These are phyloP conservation scores for Poa annua DNA, from an alignment of 176 grass and related monocot genomes.

Conservation along the genomic window DNA sequence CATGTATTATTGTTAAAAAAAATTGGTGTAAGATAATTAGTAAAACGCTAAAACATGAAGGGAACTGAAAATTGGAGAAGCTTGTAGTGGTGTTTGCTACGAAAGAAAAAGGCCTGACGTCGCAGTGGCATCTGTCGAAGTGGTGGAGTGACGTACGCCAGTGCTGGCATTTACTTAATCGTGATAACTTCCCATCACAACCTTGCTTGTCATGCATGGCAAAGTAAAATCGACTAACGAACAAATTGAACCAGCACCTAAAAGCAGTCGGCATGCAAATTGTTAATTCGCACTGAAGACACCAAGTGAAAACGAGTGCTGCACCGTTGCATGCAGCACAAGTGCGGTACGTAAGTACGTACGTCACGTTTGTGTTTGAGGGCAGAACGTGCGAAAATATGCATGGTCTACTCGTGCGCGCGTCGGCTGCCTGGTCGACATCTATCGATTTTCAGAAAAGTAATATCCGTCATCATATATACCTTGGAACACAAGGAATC, in stretches of 20 bases:
- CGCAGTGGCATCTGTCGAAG: background rate
- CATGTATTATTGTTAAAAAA: too few relatives aligned
- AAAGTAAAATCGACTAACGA: slow-evolving; percentile 27
- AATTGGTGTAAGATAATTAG: too few relatives aligned
- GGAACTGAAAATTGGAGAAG: too few relatives aligned
- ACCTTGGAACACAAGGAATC: slow-evolving; percentile 51
- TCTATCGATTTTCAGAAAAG: slow-evolving; percentile 10
- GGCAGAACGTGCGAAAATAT: background rate
- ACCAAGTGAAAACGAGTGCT: background rate
- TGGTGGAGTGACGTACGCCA: background rate
- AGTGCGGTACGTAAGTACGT: background rate
- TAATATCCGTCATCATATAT: slow-evolving; percentile 32
- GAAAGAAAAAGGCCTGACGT: background rate
- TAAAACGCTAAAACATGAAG: too few relatives aligned
- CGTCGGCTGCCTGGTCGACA: slow-evolving; percentile 22
- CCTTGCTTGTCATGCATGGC: background rate
- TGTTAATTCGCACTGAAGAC: slow-evolving; percentile 12
- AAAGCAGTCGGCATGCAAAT: background rate
- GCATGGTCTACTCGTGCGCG: background rate
- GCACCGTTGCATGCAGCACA: background rate
- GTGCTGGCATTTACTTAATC: background rate
- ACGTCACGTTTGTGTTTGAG: background rate
- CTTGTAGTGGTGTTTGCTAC: too few relatives aligned
- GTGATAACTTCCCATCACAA: background rate
- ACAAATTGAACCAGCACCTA: slow-evolving; percentile 51